Conservation (phyloP, 768 basidiomycete species). For the Boletus sp. region DNA sequence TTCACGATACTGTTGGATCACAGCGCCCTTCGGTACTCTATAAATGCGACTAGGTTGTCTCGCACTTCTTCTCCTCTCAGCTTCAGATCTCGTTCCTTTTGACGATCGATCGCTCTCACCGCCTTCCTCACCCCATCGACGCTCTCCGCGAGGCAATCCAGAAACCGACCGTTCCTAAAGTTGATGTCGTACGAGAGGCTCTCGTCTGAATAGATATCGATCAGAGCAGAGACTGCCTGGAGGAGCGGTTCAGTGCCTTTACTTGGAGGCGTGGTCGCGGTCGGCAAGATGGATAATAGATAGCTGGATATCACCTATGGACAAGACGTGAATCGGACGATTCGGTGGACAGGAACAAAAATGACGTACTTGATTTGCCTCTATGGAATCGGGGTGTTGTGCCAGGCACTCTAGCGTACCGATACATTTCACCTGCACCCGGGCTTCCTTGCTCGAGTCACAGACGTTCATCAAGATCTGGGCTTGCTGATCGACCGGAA, state of each 20-base stretch:
- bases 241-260: slow-evolving; percentile 67
- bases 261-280: slow-evolving; percentile 36
- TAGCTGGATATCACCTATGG: slow-evolving; percentile 61
- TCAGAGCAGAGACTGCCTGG: slow-evolving; percentile 77
- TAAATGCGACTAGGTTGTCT: slow-evolving; percentile 74
- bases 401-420: slow-evolving; percentile 87
- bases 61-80: slow-evolving; percentile 72
- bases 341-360: slow-evolving; percentile 11
- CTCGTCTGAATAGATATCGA: slow-evolving; percentile 95
- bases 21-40: slow-evolving; percentile 66
- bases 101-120: slow-evolving; percentile 63
- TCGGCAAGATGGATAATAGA: slow-evolving; percentile 62
- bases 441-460: slow-evolving; percentile 50
- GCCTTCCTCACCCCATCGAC: slow-evolving; percentile 62
- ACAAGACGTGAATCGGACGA: neutral
- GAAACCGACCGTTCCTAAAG: slow-evolving; percentile 63
- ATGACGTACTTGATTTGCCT: slow-evolving; percentile 46
- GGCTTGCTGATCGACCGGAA: slow-evolving; percentile 59
- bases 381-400: slow-evolving; percentile 58
- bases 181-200: slow-evolving; percentile 73
- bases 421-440: slow-evolving; percentile 71
- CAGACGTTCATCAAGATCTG: slow-evolving; percentile 66
- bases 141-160: slow-evolving; percentile 53
- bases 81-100: slow-evolving; percentile 62
- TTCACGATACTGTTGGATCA: slow-evolving; percentile 22